Base-by-base conservation (phyloP, 1,284 basidiomycete genomes). In the Pseudozyma sp. region DNA sequence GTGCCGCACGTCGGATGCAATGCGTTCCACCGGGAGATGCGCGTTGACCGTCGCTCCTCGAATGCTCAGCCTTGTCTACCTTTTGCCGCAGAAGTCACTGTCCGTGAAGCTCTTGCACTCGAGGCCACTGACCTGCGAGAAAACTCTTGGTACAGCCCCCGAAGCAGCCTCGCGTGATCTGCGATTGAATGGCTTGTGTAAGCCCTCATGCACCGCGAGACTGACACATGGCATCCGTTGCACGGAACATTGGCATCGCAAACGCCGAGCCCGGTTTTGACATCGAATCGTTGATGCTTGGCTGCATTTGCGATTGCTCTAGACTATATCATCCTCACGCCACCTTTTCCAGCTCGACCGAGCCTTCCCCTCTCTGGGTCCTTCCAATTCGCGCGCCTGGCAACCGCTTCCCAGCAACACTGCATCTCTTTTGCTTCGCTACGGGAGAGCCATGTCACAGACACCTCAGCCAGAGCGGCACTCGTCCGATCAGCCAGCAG, bases 1-100 rank as follows among this genome's bases (percentile, higher is more conserved):
- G 44, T 39, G 44, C 44, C 45, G 33, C 53, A 54, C 43, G 24
- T 54, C 44, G 53, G 53, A 54, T 39, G 53, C 44, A 54, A n/a
- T 29, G 19, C 34, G 24, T 17, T 46, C 34, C 34, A 24, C 24
- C 24, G 9, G 8, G n/a, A 30, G 29, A 10, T 29, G 5, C 30
- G 29, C 30, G 35, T 50, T 40, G 49, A 29, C 49, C 35, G 35
- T 4, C 35, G 35, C 35, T 37, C 35, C 29, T 3, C n/a, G 30
- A 8, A 7, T 37, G 14, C 43, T 9, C 4, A 13, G n/a, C 33
- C 24, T 24, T 24, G 24, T 24, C 24, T 24, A 24, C 24, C 24
- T 24, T 24, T 1, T 24, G 24, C 24, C 24, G 24, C 24, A 24
- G 24, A 24, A 24, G 2, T 24, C 24, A 24, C 24, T 24, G 24